Evolutionary conservation across 2,329 filamentous ascomycete species (phyloP), one percentile per base, ranked within the genome.

Genomic region (Xylaria sp.): DNA sequence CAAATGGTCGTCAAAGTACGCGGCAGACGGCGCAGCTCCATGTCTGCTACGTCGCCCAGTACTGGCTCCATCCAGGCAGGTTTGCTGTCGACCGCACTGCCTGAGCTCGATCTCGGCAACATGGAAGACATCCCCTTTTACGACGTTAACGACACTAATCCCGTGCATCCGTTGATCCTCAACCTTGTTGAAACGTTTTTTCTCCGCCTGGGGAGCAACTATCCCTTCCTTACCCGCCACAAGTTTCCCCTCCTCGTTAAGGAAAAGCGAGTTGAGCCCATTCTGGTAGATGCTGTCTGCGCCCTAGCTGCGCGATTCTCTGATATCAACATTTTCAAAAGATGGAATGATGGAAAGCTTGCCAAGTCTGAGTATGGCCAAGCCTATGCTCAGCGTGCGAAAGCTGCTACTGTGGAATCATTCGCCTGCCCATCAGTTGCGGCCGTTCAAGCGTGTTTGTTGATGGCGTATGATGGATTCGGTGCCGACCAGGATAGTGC

Each of bases 401-500:
- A 94, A 79, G 88, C 89, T n/a, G 91, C 92, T 3, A 91, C 94
- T 0, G 90, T 94, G 5, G 93, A 97, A 74, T 92, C 91, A 0
- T 94, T 97, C 71, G 88, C 92, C 0, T 96, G 92, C 70, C 94
- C 94, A 0, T 94, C 91, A 1, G 90, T 97, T 0, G 91, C 92
- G 28, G 93, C 93, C 10, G 92, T 96, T 0, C 94, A 97, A 75
- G 93, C 94, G 0, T 94, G 91, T 58, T 81, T 97, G 12, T 82
- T 97, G 34, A 88, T 97, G 81, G 94, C 93, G 0, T 97, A 97
- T 76, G 93, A 97, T 73, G 91, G 94, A 52, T 97, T 97, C 74
- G 94, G 94, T 0, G 92, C 92, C 12, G 93, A 93, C 73, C 92
- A 94, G 74, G 94, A 97, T 76, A 97, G 93, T 78, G 93, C 93